Evolutionary conservation across 2,329 filamentous ascomycete species (phyloP).

Genomic region (Alternaria gansuensis): DNA sequence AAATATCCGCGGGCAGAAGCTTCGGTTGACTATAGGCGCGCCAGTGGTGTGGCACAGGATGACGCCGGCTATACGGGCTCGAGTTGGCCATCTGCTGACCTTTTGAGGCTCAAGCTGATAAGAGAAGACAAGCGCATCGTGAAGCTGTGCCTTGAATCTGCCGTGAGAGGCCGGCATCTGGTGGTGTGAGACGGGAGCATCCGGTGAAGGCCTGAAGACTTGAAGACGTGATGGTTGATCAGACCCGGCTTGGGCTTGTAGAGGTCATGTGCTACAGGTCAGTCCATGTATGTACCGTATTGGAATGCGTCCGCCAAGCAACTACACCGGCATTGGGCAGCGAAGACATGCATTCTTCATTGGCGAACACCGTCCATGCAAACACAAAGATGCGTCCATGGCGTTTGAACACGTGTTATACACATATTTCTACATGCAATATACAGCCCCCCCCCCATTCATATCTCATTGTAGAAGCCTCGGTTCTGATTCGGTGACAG

Average conservation of each 20-base stretch:
- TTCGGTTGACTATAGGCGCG: conserved; percentile 15
- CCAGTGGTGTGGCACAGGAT: conserved; percentile 27
- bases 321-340: conserved; percentile 11
- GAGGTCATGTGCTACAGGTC: conserved; percentile 5
- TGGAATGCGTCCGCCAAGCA: conserved; percentile 16
- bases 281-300: conserved; percentile 1
- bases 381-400: conserved; percentile 1
- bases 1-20: background rate
- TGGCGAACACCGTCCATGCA: background rate
- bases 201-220: conserved; percentile 19
- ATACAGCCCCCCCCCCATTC: conserved; percentile 16
- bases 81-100: conserved; percentile 27
- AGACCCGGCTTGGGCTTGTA: background rate
- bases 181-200: conserved; percentile 10
- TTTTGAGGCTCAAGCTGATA: conserved; percentile 27
- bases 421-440: conserved; percentile 32
- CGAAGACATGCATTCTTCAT: background rate
- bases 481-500: conserved; percentile 6
- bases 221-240: conserved; percentile 11
- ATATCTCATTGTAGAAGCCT: background rate
- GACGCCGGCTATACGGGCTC: conserved; percentile 28
- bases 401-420: conserved; percentile 25
- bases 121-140: conserved; percentile 8
- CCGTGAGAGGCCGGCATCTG: conserved; percentile 14
- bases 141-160: conserved; percentile 7